Base-by-base conservation (phyloP, 1,139 yeast genomes). In the Eremothecium cymbalariae region DNA sequence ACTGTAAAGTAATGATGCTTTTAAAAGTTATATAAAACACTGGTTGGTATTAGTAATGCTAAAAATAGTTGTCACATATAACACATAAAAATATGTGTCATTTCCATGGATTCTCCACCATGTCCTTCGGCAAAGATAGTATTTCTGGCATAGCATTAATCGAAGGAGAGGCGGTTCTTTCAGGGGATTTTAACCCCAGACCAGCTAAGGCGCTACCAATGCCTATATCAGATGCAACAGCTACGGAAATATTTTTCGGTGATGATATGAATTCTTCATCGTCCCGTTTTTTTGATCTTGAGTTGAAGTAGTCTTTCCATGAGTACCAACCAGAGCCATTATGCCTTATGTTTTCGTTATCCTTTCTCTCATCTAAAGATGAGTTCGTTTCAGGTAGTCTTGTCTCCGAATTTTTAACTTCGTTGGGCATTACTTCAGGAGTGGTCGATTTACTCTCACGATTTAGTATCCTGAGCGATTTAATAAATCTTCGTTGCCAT, bases 401-500 rank as follows among this genome's bases (percentile, higher is more conserved):
- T 6, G 5, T 11, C 9, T 28, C 32, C n/a, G 16, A 18, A 13
- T 16, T 18, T 20, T 31, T 19, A 25, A 27, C 21, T 16, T 34
- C 23, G 13, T 20, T 6, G 27, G 30, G 30, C 25, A 26, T 21
- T 12, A 8, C 27, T 18, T 18, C 32, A 12, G 12, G n/a, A 16
- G 19, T 19, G 11, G 16, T 19, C 20, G 30, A 17, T 8, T 27
- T 21, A 27, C 11, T 16, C n/a, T n/a, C n/a, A 8, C 30, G n/a
- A 8, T 27, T 27, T 5, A 27, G 14, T 21, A 27, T 53, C 41
- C 58, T 60, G 28, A 61, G 57, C 20, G 60, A 52, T 7, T 55
- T 53, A 4, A 45, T 32, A n/a, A 55, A 37, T 34, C 44, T 46
- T 38, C 54, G 55, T 37, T 56, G 59, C 20, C 55, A 44, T 16